Evolutionary conservation across 2,329 filamentous ascomycete species (phyloP), one percentile per base, ranked within the genome.

Genomic region (Aspergillus proliferans): DNA sequence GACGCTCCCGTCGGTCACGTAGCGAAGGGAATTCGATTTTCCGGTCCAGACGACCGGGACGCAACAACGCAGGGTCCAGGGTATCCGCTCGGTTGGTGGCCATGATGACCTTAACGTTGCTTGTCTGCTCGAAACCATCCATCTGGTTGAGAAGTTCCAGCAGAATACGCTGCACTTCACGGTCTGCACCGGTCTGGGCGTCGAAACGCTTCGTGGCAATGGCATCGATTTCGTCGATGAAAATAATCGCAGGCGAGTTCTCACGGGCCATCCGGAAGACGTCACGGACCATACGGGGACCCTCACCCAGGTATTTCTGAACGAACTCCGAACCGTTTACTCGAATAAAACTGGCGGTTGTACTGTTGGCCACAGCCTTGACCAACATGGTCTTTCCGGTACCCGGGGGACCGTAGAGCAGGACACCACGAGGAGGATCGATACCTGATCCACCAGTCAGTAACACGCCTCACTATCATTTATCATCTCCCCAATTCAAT

Each of bases 71-170:
- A 14, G 93, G 93, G 68, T 98, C 93, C 57, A 98, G 81, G 6
- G 93, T 98, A 71, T 97, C 93, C 58, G 93, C 92, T 69, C 93
- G 87, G 78, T 98, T 98, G 59, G 93, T 98, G 58, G 93, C 93
- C 93, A 98, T 98, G 76, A 98, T 98, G 69, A 98, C 93, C 78
- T 98, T 98, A 73, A 98, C 93, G 72, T 98, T 98, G 69, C 89
- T 88, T 0, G 90, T 95, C 73, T 98, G 93, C 71, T 98, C 93
- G 76, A 98, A 98, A 57, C 93, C 93, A 69, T 98, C 93, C 93
- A 98, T 98, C 75, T 98, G 93, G 76, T 98, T 98, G 56, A 98
- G 85, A 58, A 98, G 77, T 71, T 98, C 93, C 52, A 98, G 85
- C 51, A 98, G 78, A 65, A 98, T 98, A 80, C 93, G 92, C 76